Evolutionary conservation across 495 filamentous ascomycete genomes (phyloP).

Genomic region (Pseudoneurospora amorphoporcata): DNA sequence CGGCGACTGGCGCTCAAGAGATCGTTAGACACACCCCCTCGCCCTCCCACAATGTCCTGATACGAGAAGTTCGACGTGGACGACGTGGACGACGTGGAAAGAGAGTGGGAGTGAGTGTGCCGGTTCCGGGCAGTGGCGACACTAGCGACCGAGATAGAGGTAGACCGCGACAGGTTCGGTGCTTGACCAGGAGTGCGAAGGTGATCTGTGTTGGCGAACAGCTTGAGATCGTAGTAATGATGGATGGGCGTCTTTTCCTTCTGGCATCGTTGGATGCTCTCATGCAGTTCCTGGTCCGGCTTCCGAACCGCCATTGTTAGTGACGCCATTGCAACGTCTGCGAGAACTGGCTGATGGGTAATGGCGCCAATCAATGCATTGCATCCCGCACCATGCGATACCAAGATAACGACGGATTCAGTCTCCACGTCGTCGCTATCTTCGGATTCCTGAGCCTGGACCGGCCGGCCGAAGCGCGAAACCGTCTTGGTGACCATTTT

Average conservation of each 20-base stretch:
- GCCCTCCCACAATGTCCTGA: slow-evolving; percentile 13
- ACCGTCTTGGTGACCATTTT: slow-evolving; percentile 29
- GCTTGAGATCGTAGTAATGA: slow-evolving; percentile 64
- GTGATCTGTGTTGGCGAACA: slow-evolving; percentile 74
- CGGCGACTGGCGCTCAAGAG: slow-evolving; percentile 24
- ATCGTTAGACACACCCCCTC: slow-evolving; percentile 22
- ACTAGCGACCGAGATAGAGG: slow-evolving; percentile 15
- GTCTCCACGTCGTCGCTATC: slow-evolving; percentile 44
- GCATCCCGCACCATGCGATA: slow-evolving; percentile 96
- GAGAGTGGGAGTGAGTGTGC: slow-evolving; percentile 18
- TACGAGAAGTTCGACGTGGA: slow-evolving; percentile 20
- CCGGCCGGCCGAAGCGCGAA: slow-evolving; percentile 10
- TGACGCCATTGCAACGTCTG: slow-evolving; percentile 82
- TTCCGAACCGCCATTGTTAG: slow-evolving; percentile 81
- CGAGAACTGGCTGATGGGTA: slow-evolving; percentile 75
- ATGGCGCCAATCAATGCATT: slow-evolving; percentile 91
- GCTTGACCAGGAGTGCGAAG: slow-evolving; percentile 45
- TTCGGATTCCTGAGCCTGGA: slow-evolving; percentile 8
- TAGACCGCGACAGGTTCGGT: slow-evolving; percentile 12
- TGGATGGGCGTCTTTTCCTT: slow-evolving; percentile 27
- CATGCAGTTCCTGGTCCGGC: slow-evolving; percentile 21
- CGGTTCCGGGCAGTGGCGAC: slow-evolving; percentile 13
- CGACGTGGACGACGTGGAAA: slow-evolving; percentile 8
- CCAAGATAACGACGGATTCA: slow-evolving; percentile 77
- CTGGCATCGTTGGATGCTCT: background rate